Base-by-base conservation (phyloP, 495 filamentous ascomycete genomes). In the Penicillium paradoxum region DNA sequence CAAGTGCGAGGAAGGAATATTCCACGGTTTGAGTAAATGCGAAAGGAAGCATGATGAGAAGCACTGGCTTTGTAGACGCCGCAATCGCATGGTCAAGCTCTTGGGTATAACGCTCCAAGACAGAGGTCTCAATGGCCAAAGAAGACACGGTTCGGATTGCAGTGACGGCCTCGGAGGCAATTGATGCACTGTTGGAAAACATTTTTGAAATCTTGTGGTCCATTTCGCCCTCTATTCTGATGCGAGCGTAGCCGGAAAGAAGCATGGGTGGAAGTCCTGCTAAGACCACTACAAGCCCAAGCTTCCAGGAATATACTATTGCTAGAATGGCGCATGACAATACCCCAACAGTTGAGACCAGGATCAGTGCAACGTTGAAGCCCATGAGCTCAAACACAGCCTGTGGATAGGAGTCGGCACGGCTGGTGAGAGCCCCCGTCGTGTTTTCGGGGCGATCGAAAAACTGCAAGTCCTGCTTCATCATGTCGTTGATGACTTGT, bases 401-500 rank as follows among this genome's bases (percentile, higher is more conserved):
- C 22, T 58, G 51, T 21, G 85, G 82, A 47, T 85, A 77, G 42
- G 73, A 72, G 8, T 79, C 75, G 2, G 87, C 71, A 6, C 76
- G 75, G 3, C 81, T 74, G 6, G 79, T 79, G 29, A 90, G 68
- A 11, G 85, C 75, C 3, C 86, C 86, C 6, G 78, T 72, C 0
- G 83, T 75, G 54, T 88, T 86, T 41, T 81, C 53, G 4, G 36
- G 5, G 7, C 67, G 62, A 63, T 90, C 86, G 53, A 85, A 90
- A 65, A 84, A 89, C 0, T 74, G 61, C 17, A 81, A 79, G 43
- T 80, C 79, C 52, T 84, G 79, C 53, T 65, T 69, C 18, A 86
- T 53, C 41, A 82, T 76, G 38, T 69, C 71, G 36, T 81, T 71
- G 48, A 87, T 78, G 53, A 84, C 81, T 58, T 87, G 73, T 40